These are phyloP conservation scores for Vaccinium darrowii DNA, from an alignment of 148 eudicot species.

Conservation along the genomic window DNA sequence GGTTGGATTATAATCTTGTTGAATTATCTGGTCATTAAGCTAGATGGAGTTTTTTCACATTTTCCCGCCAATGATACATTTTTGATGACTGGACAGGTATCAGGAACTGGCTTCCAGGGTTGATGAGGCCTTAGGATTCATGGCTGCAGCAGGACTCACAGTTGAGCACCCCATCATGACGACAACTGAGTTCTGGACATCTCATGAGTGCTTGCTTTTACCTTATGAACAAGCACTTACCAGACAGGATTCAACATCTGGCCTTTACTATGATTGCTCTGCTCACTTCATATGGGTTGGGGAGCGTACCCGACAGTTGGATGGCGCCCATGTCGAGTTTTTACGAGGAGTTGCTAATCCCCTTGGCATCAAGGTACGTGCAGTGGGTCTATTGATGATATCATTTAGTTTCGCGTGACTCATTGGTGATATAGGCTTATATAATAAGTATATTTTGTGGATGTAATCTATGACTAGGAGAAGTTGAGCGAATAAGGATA, in stretches of 20 bases:
- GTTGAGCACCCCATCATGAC: constrained; percentile 24
- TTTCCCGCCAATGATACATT: background rate
- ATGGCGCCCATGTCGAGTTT: constrained; percentile 21
- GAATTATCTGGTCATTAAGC: background rate
- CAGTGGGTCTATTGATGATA: background rate
- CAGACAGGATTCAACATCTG: constrained; percentile 25
- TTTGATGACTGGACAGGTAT: constrained; percentile 7
- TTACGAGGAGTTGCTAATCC: constrained; percentile 11
- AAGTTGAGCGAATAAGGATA: background rate
- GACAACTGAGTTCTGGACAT: constrained; percentile 28
- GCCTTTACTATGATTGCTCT: constrained; percentile 23
- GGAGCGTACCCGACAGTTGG: constrained; percentile 23
- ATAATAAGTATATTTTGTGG: background rate
- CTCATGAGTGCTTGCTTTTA: constrained; percentile 28
- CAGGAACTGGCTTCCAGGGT: constrained; percentile 11
- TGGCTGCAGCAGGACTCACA: constrained; percentile 15
- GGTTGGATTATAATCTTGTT: background rate
- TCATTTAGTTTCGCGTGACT: background rate
- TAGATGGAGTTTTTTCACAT: background rate
- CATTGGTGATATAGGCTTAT: background rate
- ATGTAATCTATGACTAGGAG: background rate
- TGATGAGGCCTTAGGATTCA: constrained; percentile 16
- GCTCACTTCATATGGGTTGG: constrained; percentile 27
- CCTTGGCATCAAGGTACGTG: constrained; percentile 10
- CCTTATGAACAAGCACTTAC: constrained; percentile 30